Evolutionary conservation across 2,329 filamentous ascomycete species (phyloP).

Genomic region (Salinomyces thailandicus): DNA sequence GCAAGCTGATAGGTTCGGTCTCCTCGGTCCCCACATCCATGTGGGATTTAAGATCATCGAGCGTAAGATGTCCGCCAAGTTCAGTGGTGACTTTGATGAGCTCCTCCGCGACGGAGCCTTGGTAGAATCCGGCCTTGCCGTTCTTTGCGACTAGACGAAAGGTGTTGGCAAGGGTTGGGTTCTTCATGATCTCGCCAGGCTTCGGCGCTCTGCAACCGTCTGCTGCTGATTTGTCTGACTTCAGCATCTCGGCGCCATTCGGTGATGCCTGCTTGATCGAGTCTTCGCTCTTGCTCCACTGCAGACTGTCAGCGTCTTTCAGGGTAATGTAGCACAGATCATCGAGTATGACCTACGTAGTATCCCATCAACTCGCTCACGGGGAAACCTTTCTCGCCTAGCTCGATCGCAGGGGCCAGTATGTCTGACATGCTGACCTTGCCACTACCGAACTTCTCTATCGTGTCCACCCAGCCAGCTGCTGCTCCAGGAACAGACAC

Average conservation of each 20-base stretch:
- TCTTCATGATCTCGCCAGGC: conserved; percentile 81
- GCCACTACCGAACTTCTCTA: conserved; percentile 82
- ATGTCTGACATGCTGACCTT: conserved; percentile 68
- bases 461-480: conserved; percentile 84
- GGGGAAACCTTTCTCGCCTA: conserved; percentile 82
- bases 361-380: conserved; percentile 68
- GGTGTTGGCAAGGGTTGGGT: conserved; percentile 67
- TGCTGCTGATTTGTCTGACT: conserved; percentile 56
- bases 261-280: conserved; percentile 63
- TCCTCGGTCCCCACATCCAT: conserved; percentile 61
- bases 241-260: conserved; percentile 80
- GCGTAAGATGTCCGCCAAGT: conserved; percentile 64
- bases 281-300: conserved; percentile 64
- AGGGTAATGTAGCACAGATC: not conserved
- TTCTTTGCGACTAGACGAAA: conserved; percentile 68
- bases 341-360: conserved; percentile 51
- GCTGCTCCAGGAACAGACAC: conserved; percentile 84
- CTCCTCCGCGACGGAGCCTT: conserved; percentile 69
- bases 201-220: conserved; percentile 64
- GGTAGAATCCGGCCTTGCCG: conserved; percentile 86
- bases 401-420: conserved; percentile 67
- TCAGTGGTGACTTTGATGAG: conserved; percentile 67
- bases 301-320: not conserved
- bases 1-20: conserved; percentile 75
- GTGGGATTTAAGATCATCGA: conserved; percentile 74